A percentile compares a stretch with the other conserved stretches of the same genome.
Conservation (phyloP, 108 stramenopile genomes). For the Skeletonema menzelii region DNA sequence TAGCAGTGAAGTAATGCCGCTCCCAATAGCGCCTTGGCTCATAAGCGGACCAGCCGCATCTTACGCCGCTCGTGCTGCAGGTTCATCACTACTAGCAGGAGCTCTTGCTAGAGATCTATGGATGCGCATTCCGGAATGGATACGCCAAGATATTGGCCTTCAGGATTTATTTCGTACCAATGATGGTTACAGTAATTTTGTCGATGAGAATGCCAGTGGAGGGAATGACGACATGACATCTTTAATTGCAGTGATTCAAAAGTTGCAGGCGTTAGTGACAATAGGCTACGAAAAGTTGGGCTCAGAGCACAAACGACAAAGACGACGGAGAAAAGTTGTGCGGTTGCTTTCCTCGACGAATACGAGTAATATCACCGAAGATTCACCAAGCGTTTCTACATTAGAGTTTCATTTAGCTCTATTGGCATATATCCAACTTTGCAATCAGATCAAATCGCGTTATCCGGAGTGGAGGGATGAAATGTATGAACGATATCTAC, state of each 20-base stretch:
- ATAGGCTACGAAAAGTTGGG: constrained; percentile 44
- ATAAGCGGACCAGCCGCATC: constrained; percentile 18
- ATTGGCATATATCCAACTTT: constrained; percentile 61
- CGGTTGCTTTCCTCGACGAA: constrained; percentile 7
- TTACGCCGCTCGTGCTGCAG: constrained; percentile 24
- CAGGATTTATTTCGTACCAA: constrained; percentile 11
- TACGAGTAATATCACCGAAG: not conserved
- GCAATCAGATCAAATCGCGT: constrained; percentile 30
- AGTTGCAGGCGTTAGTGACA: constrained; percentile 46
- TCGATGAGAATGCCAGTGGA: not conserved
- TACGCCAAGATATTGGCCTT: constrained; percentile 61
- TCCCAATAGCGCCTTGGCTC: constrained; percentile 1
- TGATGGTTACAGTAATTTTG: constrained; percentile 3
- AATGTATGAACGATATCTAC: constrained; percentile 16
- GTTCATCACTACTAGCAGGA: constrained; percentile 28
- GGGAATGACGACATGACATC: constrained; percentile 44
- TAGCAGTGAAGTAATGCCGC: not conserved
- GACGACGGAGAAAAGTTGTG: not conserved
- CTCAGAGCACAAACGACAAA: constrained; percentile 9
- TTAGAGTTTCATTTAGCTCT: constrained; percentile 67
- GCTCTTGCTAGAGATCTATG: constrained; percentile 39
- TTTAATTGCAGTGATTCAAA: constrained; percentile 51
- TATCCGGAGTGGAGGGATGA: constrained; percentile 46
- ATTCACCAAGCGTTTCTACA: constrained; percentile 25
- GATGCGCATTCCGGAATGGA: constrained; percentile 54